These are phyloP conservation scores for Apiotrichum brassicae DNA, from an alignment of 1,284 basidiomycete genomes.

Conservation along the genomic window DNA sequence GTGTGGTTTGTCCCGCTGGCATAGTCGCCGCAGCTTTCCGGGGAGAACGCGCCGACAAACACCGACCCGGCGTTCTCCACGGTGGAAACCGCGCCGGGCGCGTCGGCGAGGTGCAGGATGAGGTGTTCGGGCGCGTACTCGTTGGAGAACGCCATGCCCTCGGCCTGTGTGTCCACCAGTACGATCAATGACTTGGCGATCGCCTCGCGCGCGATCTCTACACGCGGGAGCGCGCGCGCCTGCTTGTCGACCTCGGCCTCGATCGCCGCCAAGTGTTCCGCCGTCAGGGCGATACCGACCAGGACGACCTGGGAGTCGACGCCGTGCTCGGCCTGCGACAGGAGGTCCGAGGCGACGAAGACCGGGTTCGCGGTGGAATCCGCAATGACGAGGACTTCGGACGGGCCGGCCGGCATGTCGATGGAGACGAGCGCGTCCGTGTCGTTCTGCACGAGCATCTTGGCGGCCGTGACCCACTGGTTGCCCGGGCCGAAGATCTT, in stretches of 20 bases:
- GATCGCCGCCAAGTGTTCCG: constrained; percentile 62
- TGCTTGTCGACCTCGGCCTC: constrained; percentile 82
- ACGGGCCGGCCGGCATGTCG: constrained; percentile 98
- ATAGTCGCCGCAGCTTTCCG: constrained; percentile 88
- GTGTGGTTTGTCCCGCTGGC: constrained; percentile 99
- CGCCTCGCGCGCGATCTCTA: constrained; percentile 85
- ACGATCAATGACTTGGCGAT: constrained; percentile 89
- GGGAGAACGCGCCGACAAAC: constrained; percentile 89
- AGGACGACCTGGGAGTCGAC: constrained; percentile 97
- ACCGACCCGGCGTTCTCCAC: constrained; percentile 92
- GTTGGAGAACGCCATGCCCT: constrained; percentile 85
- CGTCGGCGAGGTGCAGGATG: constrained; percentile 76
- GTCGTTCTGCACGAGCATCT: constrained; percentile 98
- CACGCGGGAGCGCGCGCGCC: constrained; percentile 76
- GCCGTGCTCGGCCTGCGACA: constrained; percentile 92
- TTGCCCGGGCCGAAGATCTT: constrained; percentile 99
- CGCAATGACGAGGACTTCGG: constrained; percentile 91
- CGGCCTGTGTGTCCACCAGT: constrained; percentile 58
- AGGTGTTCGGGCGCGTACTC: constrained; percentile 97
- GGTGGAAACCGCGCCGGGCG: constrained; percentile 58
- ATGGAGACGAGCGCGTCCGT: constrained; percentile 95
- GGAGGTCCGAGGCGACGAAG: constrained; percentile 91
- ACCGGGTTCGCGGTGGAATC: constrained; percentile 77
- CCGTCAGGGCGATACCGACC: constrained; percentile 66
- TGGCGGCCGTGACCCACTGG: constrained; percentile 99